Percentiles rank a stretch among this genome's conserved stretches.
phyloP scores from a whole-genome alignment of 768 basidiomycete species.

The Crassisporium funariophilum region DNA sequence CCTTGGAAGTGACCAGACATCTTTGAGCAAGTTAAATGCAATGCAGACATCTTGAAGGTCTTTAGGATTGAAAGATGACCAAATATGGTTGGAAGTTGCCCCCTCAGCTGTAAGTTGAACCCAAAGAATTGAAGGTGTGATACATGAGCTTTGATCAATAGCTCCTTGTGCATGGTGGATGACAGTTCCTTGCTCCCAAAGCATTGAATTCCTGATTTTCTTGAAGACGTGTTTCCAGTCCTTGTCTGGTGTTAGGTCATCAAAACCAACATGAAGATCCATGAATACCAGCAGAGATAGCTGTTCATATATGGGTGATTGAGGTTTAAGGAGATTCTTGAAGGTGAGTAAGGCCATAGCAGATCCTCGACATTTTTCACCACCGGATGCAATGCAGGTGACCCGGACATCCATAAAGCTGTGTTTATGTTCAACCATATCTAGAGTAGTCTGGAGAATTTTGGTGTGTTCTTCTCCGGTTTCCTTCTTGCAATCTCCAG shows the following conservation, averaged over 20 bases:
- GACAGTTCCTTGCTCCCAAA: slow-evolving; percentile 24
- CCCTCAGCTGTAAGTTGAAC: slow-evolving; percentile 18
- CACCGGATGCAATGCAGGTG: not conserved
- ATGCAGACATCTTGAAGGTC: slow-evolving; percentile 27
- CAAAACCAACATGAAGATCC: slow-evolving; percentile 26
- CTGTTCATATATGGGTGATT: slow-evolving; percentile 21
- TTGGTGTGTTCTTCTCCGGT: slow-evolving; percentile 16
- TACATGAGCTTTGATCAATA: slow-evolving; percentile 14
- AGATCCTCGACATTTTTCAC: not conserved
- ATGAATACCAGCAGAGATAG: slow-evolving; percentile 21
- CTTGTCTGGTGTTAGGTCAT: slow-evolving; percentile 34
- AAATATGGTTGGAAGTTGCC: slow-evolving; percentile 18
- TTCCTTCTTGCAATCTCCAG: slow-evolving; percentile 26
- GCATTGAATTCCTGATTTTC: slow-evolving; percentile 21
- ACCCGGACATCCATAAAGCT: not conserved
- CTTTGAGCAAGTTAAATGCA: slow-evolving; percentile 23
- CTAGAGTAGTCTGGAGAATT: slow-evolving; percentile 13
- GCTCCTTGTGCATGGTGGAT: slow-evolving; percentile 21
- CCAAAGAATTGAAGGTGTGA: slow-evolving; percentile 21
- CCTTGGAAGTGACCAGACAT: slow-evolving; percentile 21
- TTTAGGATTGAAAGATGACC: slow-evolving; percentile 20
- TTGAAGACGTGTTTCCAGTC: slow-evolving; percentile 35
- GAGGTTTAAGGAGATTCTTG: not conserved
- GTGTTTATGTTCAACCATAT: not conserved
- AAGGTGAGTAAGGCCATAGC: not conserved